Base-by-base conservation (phyloP, 192 early-diverging fungal genomes). In the Coemansia sp. region DNA sequence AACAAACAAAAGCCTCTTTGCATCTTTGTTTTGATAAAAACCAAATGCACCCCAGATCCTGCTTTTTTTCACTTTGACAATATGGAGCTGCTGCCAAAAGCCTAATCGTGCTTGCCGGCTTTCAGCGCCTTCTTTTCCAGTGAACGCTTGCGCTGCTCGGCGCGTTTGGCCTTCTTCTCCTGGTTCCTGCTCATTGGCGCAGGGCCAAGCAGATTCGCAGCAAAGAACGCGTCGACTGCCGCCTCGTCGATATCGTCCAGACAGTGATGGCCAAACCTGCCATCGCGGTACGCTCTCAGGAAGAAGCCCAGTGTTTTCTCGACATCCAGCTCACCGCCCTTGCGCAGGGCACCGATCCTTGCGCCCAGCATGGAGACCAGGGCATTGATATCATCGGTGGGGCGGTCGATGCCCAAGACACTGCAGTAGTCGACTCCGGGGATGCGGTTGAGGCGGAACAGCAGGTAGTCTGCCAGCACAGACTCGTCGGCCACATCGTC, bases 381-480 rank as follows among this genome's bases (percentile, higher is more conserved):
- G n/a, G 83, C 71, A 53, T 78, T 58, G 33, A 93, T 85, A 55
- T 91, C 84, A 61, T 94, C 90, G 12, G 89, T 92, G 7, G 91
- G 91, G 42, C 76, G 75, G 1, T 81, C 69, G 31, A 91, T 68
- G 10, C 84, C 84, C 46, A 89, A 79, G 3, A 81, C 62, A 45
- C 70, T 66, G 34, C 83, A 67, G 53, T 88, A 92, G 39, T 83
- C 76, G 42, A 79, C 73, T 4, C 66, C 71, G 12, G 82, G 64
- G 8, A 78, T 55, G 23, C 84, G 86, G 68, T 97, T 97, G 45
- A 99, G 83, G 18, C 87, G 78, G 75, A 88, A 97, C 0, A 99
- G 77, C 20, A 99, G 80, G 65, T 95, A 99, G 71, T 97, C 96
- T 4, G 89, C 94, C 48, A 98, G 88, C 42, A 94, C 82, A 71